Evolutionary conservation across 192 early-diverging fungal genomes (phyloP).

Genomic region (Glomus cerebriforme): DNA sequence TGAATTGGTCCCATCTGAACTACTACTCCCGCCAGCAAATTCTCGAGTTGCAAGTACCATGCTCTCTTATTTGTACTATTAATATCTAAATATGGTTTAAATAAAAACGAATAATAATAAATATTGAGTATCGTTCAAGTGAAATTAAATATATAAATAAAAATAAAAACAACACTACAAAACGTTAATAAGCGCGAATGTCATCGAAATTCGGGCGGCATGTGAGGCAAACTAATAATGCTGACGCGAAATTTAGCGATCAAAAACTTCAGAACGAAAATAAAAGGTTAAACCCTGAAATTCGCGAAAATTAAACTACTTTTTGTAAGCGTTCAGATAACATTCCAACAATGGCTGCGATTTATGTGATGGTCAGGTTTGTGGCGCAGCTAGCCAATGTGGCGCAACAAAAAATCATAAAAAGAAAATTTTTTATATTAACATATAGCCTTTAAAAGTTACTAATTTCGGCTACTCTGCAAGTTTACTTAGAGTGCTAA

Average conservation of each 20-base stretch:
- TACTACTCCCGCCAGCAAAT: not conserved
- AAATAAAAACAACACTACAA: not conserved
- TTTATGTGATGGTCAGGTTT: too few relatives aligned
- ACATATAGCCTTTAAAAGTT: too few relatives aligned
- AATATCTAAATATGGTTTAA: not conserved
- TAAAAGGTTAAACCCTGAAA: not conserved
- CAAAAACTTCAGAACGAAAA: not conserved
- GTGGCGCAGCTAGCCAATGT: too few relatives aligned
- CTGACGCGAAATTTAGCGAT: not conserved
- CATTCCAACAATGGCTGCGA: too few relatives aligned
- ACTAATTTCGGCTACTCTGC: too few relatives aligned
- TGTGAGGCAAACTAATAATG: constrained; percentile 8
- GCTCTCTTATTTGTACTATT: not conserved
- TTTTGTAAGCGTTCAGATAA: too few relatives aligned
- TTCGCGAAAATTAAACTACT: not conserved
- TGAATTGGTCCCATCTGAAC: not conserved
- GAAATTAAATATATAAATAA: not conserved
- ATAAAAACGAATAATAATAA: not conserved
- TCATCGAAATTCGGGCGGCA: constrained; percentile 23
- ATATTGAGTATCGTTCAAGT: not conserved
- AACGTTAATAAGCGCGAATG: not conserved
- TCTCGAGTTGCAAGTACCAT: not conserved
- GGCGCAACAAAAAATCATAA: too few relatives aligned
- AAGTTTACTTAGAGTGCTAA: too few relatives aligned
- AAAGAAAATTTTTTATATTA: too few relatives aligned